phyloP scores from a whole-genome alignment of 306 rosid species.

The Vachellia collinsii region DNA sequence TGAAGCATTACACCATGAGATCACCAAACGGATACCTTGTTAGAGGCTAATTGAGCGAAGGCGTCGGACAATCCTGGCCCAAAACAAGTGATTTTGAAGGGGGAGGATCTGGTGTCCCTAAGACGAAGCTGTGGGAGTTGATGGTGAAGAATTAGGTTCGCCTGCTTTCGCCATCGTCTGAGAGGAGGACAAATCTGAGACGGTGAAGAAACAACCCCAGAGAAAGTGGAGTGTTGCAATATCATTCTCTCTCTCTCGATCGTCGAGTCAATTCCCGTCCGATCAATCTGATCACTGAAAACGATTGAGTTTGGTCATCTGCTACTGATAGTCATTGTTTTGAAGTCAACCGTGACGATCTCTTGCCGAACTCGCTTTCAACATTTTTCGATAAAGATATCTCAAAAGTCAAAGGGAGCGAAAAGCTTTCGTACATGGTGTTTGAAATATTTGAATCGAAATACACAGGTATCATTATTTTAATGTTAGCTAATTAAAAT shows the following conservation, averaged over 20 bases:
- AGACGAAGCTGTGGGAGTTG: conserved; percentile 25
- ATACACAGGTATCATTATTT: no score
- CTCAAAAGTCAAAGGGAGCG: not conserved
- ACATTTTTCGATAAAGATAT: not conserved
- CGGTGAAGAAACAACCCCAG: conserved; percentile 22
- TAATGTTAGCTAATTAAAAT: no score
- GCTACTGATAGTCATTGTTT: not conserved
- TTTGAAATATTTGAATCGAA: not conserved
- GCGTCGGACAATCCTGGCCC: conserved; percentile 52
- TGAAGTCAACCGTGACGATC: not conserved
- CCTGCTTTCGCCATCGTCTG: conserved; percentile 29
- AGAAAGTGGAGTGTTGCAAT: conserved; percentile 47
- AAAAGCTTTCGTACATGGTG: not conserved
- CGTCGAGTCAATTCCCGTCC: not conserved
- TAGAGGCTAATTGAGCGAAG: conserved; percentile 60
- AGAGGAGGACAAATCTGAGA: conserved; percentile 15
- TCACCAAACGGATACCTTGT: conserved; percentile 58
- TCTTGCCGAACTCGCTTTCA: not conserved
- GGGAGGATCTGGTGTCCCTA: conserved; percentile 36
- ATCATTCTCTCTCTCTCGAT: conserved; percentile 36
- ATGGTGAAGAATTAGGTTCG: conserved; percentile 21
- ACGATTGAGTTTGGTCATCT: not conserved
- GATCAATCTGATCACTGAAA: not conserved
- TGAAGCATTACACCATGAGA: not conserved
- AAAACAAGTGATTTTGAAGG: conserved; percentile 43